A percentile compares a stretch with the other conserved stretches of the same genome.
phyloP scores from a whole-genome alignment of 306 rosid species.

The Canavalia ensiformis region DNA sequence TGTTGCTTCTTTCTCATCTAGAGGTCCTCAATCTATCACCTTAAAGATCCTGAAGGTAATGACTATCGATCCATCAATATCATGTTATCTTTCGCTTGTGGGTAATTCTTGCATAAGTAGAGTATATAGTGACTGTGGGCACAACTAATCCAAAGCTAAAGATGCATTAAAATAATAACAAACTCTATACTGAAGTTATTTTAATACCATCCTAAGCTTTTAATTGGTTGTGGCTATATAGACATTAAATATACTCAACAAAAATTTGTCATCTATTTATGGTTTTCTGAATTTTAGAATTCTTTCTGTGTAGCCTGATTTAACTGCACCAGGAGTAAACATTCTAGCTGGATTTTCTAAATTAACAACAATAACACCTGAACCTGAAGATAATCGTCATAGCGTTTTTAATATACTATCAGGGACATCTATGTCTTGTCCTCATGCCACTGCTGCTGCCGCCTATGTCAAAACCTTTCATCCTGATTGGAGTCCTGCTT shows the following conservation, averaged over 20 bases:
- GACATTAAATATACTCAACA: background rate
- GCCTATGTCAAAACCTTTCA: constrained; percentile 83
- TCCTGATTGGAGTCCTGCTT: constrained; percentile 88
- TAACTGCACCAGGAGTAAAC: constrained; percentile 83
- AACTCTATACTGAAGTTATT: background rate
- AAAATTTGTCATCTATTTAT: background rate
- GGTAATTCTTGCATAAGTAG: background rate
- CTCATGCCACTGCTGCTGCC: constrained; percentile 79
- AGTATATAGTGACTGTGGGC: background rate
- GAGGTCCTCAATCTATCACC: constrained; percentile 70
- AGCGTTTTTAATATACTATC: constrained; percentile 65
- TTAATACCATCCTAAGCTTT: background rate
- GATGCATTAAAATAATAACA: background rate
- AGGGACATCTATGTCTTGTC: constrained; percentile 94
- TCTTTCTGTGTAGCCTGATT: constrained; percentile 69
- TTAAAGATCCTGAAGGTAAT: constrained; percentile 76
- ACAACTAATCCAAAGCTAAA: constrained; percentile 20
- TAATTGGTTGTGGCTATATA: background rate
- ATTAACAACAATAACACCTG: constrained; percentile 54
- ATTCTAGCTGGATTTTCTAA: constrained; percentile 78
- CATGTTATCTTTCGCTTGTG: background rate
- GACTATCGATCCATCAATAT: background rate
- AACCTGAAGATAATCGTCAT: constrained; percentile 54
- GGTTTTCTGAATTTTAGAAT: constrained; percentile 7
- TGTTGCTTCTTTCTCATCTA: constrained; percentile 80